Evolutionary conservation across 306 rosid species (phyloP).

Genomic region (Myrica gale): DNA sequence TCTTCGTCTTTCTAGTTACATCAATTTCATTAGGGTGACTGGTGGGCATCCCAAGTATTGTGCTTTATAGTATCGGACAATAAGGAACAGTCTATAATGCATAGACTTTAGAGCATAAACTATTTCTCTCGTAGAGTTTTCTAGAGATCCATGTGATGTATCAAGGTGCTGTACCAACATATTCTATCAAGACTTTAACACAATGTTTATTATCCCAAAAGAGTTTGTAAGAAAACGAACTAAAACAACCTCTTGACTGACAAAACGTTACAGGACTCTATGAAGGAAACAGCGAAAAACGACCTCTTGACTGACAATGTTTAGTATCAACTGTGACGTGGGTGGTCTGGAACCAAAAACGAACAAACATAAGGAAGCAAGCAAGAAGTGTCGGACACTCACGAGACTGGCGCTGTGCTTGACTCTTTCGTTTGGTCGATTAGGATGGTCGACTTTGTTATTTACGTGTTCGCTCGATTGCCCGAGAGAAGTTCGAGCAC

Average conservation of each 20-base stretch:
- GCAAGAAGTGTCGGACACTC: conserved; percentile 29
- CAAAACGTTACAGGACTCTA: not conserved
- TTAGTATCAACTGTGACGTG: not conserved
- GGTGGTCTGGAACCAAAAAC: not conserved
- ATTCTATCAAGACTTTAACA: too few relatives aligned
- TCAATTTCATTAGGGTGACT: too few relatives aligned
- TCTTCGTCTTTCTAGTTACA: too few relatives aligned
- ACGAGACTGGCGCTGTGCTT: conserved; percentile 30
- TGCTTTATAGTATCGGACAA: conserved; percentile 18
- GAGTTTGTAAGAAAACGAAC: not conserved
- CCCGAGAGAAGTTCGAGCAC: not conserved
- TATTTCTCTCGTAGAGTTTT: too few relatives aligned
- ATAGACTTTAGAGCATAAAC: too few relatives aligned
- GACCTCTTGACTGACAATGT: not conserved
- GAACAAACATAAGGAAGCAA: conserved; percentile 4
- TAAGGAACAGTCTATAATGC: conserved; percentile 10
- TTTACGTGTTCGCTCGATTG: conserved; percentile 32
- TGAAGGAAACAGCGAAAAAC: not conserved
- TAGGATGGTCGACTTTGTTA: conserved; percentile 14
- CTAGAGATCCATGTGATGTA: too few relatives aligned
- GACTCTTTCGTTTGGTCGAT: conserved; percentile 26
- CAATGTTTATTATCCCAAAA: too few relatives aligned
- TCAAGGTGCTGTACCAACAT: too few relatives aligned
- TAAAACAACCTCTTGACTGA: not conserved
- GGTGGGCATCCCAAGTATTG: too few relatives aligned